phyloP scores from a whole-genome alignment of 495 filamentous ascomycete genomes.

The Bryoglossum gracile region DNA sequence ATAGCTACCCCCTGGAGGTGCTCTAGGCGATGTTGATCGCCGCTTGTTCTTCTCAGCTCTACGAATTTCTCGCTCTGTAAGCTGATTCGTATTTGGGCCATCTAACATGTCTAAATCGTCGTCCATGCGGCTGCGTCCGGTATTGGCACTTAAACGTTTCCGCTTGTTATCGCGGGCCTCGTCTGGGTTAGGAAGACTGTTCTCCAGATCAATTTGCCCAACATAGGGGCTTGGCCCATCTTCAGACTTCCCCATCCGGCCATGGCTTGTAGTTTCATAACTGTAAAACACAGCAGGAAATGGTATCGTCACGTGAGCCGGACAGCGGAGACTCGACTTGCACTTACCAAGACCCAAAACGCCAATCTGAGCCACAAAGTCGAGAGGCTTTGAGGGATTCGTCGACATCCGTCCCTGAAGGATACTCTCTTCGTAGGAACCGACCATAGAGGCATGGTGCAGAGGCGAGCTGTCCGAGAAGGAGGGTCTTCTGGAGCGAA shows the following conservation, averaged over 20 bases:
- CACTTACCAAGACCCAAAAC: slow-evolving; percentile 87
- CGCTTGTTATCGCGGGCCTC: slow-evolving; percentile 21
- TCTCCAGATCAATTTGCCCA: slow-evolving; percentile 86
- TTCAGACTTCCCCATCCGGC: slow-evolving; percentile 52
- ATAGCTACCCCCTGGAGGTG: slow-evolving; percentile 79
- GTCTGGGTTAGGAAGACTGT: slow-evolving; percentile 48
- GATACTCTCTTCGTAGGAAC: slow-evolving; percentile 96
- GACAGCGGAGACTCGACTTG: slow-evolving; percentile 78
- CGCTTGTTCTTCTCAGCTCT: slow-evolving; percentile 45
- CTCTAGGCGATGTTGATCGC: slow-evolving; percentile 61
- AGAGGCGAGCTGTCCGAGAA: slow-evolving; percentile 66
- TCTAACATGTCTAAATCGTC: slow-evolving; percentile 25
- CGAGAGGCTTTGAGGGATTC: slow-evolving; percentile 83
- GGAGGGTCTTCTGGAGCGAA: slow-evolving; percentile 60
- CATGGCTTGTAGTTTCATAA: slow-evolving; percentile 60
- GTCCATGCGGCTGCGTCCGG: slow-evolving; percentile 15
- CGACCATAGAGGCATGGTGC: slow-evolving; percentile 90
- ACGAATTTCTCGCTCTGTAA: slow-evolving; percentile 32
- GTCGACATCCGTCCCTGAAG: slow-evolving; percentile 94
- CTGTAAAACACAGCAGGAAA: slow-evolving; percentile 98
- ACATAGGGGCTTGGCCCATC: slow-evolving; percentile 95
- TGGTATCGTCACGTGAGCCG: slow-evolving; percentile 82
- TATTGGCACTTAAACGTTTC: slow-evolving; percentile 11
- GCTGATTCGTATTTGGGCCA: slow-evolving; percentile 21
- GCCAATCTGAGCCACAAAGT: slow-evolving; percentile 93